phyloP scores from a whole-genome alignment of 139 green algal genomes.

The Dunaliella primolecta region DNA sequence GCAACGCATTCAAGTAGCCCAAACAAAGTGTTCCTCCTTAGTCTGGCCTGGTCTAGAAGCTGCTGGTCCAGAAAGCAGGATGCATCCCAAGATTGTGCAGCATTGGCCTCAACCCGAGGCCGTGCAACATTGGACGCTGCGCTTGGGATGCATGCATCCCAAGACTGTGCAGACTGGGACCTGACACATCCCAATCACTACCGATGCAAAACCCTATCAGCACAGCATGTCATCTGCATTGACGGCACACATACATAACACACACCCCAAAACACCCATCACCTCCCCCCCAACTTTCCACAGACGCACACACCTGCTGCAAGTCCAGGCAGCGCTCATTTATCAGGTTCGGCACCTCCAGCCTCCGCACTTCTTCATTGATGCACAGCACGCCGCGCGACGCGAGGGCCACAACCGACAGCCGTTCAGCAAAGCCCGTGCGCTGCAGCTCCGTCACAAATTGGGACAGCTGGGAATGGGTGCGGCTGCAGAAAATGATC shows the following conservation, averaged over 20 bases:
- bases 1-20: too few species aligned
- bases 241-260: background rate
- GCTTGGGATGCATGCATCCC: too few species aligned
- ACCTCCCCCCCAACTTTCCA: background rate
- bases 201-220: too few species aligned
- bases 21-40: too few species aligned
- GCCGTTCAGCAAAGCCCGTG: constrained; percentile 57
- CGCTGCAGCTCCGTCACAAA: constrained; percentile 76
- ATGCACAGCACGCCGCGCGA: constrained; percentile 75
- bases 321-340: constrained; percentile 92
- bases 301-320: constrained; percentile 39
- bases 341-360: constrained; percentile 53
- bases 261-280: background rate
- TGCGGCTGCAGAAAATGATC: constrained; percentile 91
- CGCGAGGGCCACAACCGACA: constrained; percentile 66
- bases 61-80: too few species aligned
- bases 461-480: constrained; percentile 96
- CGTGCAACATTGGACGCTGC: too few species aligned
- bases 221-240: too few species aligned
- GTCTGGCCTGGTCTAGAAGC: too few species aligned
- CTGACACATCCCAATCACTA: too few species aligned
- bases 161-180: too few species aligned
- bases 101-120: too few species aligned
- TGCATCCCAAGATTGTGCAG: too few species aligned
- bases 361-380: constrained; percentile 69